Percentiles rank a stretch among this genome's conserved stretches.
Conservation (phyloP, 2,329 filamentous ascomycete genomes). For the Calonectria honghensis region DNA sequence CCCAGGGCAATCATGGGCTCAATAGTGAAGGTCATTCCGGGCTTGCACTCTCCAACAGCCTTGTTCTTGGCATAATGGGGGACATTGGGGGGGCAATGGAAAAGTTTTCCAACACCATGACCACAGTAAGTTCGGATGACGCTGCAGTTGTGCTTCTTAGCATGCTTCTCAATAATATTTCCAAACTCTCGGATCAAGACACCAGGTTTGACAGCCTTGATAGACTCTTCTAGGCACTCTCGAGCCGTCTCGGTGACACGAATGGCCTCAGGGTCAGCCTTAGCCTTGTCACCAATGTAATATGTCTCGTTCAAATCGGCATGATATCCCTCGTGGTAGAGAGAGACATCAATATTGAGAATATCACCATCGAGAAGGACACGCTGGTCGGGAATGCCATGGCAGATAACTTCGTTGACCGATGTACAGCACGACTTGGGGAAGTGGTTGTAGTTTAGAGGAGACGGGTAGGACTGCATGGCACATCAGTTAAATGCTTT, state of each 20-base stretch:
- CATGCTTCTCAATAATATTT: slow-evolving; percentile 95
- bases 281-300: slow-evolving; percentile 93
- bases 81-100: slow-evolving; percentile 95
- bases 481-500: slow-evolving; percentile 36
- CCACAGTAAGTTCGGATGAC: slow-evolving; percentile 98
- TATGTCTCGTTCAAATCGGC: slow-evolving; percentile 99
- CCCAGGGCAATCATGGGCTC: slow-evolving; percentile 98
- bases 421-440: slow-evolving; percentile 99
- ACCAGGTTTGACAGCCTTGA: slow-evolving; percentile 93
- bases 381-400: slow-evolving; percentile 96
- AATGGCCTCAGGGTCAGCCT: slow-evolving; percentile 88
- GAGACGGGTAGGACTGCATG: slow-evolving; percentile 91
- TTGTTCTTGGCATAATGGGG: slow-evolving; percentile 99
- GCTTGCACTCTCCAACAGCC: slow-evolving; percentile 93
- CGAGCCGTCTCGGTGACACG: slow-evolving; percentile 93
- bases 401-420: slow-evolving; percentile 97
- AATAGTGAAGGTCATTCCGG: slow-evolving; percentile 99
- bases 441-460: slow-evolving; percentile 96
- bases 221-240: slow-evolving; percentile 92
- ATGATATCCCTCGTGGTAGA: slow-evolving; percentile 97
- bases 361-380: slow-evolving; percentile 94
- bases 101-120: slow-evolving; percentile 94
- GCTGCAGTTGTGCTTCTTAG: slow-evolving; percentile 88
- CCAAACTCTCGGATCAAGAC: slow-evolving; percentile 95
- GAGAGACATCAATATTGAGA: slow-evolving; percentile 94